Conservation (phyloP, 768 basidiomycete genomes). For the Lactarius pseudohatsudake region DNA sequence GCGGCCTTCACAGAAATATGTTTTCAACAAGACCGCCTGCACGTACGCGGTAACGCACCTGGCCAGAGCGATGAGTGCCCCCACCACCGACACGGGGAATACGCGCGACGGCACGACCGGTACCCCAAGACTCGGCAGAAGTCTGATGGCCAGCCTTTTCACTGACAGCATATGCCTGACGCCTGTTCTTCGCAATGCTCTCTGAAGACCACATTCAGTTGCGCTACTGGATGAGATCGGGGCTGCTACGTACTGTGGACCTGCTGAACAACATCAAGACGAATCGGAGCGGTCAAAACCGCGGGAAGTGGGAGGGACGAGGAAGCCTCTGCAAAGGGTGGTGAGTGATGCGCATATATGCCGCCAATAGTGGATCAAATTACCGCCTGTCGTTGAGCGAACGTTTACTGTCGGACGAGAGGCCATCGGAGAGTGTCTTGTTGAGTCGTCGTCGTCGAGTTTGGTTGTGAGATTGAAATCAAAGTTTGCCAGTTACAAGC, state of each 20-base stretch:
- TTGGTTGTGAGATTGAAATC: slow-evolving; percentile 9
- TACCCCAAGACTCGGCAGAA: slow-evolving; percentile 99
- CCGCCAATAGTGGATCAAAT: slow-evolving; percentile 24
- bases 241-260: slow-evolving; percentile 90
- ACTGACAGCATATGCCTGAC: slow-evolving; percentile 95
- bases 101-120: slow-evolving; percentile 99
- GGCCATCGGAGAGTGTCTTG: slow-evolving; percentile 57
- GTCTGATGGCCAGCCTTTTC: slow-evolving; percentile 99
- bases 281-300: slow-evolving; percentile 96
- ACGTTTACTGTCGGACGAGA: slow-evolving; percentile 91
- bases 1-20: slow-evolving; percentile 62
- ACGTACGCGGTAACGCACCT: slow-evolving; percentile 48
- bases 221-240: neutral
- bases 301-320: slow-evolving; percentile 90
- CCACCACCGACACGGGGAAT: slow-evolving; percentile 99
- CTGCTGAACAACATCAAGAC: slow-evolving; percentile 96
- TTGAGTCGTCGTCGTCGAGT: neutral
- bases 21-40: slow-evolving; percentile 9
- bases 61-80: slow-evolving; percentile 97
- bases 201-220: slow-evolving; percentile 48
- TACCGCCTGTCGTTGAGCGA: slow-evolving; percentile 73
- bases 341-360: slow-evolving; percentile 15
- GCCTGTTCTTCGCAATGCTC: slow-evolving; percentile 97
- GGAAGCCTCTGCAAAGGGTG: slow-evolving; percentile 61
- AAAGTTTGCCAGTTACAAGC: slow-evolving; percentile 31